Conservation (phyloP, 2,329 filamentous ascomycete genomes). For the Cladosporium phlei region DNA sequence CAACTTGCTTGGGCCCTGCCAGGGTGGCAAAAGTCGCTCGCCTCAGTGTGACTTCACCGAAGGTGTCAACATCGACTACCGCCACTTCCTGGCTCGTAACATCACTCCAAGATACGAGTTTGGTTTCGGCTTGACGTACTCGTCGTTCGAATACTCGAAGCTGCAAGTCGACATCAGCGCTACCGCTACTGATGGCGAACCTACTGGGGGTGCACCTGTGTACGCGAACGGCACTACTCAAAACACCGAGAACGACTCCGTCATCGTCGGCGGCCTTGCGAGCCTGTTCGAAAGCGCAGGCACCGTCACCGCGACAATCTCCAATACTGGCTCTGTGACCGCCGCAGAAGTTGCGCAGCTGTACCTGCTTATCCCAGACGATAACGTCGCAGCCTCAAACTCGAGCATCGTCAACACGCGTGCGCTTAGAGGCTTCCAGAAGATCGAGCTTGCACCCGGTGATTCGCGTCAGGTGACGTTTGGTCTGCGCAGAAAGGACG, state of each 20-base stretch:
- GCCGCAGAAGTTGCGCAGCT: slow-evolving; percentile 53
- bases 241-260: slow-evolving; percentile 21
- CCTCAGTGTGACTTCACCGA: slow-evolving; percentile 33
- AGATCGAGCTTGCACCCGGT: slow-evolving; percentile 26
- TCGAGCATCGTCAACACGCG: slow-evolving; percentile 39
- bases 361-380: slow-evolving; percentile 30
- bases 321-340: slow-evolving; percentile 45
- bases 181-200: slow-evolving; percentile 22
- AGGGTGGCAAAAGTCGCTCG: slow-evolving; percentile 18
- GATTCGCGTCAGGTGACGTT: slow-evolving; percentile 32
- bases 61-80: slow-evolving; percentile 36
- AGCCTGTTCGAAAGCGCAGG: slow-evolving; percentile 48
- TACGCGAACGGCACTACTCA: slow-evolving; percentile 29
- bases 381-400: slow-evolving; percentile 53
- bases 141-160: slow-evolving; percentile 30
- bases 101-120: slow-evolving; percentile 33
- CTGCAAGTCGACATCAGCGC: slow-evolving; percentile 26
- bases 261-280: slow-evolving; percentile 25
- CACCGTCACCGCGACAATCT: slow-evolving; percentile 45
- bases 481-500: slow-evolving; percentile 39
- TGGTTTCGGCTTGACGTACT: slow-evolving; percentile 37
- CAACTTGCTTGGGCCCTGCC: slow-evolving; percentile 33
- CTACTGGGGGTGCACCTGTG: slow-evolving; percentile 19
- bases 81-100: slow-evolving; percentile 29
- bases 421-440: slow-evolving; percentile 32